A percentile compares a stretch with the other conserved stretches of the same genome.
Conservation (phyloP, 805 yeast species). For the Candida michaelii region DNA sequence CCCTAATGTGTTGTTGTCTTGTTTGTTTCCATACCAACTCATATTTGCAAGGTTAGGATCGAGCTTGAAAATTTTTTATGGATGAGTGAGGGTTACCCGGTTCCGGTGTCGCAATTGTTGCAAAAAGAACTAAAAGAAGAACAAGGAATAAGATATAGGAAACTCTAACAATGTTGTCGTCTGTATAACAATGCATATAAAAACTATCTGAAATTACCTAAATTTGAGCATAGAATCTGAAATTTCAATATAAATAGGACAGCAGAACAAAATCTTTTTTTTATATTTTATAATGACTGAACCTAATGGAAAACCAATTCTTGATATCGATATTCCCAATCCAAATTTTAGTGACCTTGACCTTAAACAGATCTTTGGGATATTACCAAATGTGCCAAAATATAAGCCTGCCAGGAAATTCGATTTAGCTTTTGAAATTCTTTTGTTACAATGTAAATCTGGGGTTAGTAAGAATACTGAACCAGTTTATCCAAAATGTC, state of each 20-base stretch:
- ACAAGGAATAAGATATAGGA: too few relatives aligned
- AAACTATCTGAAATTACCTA: too few relatives aligned
- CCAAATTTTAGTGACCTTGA: background rate
- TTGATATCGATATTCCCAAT: background rate
- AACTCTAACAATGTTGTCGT: too few relatives aligned
- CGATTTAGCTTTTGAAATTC: background rate
- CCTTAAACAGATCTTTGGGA: conserved; percentile 1
- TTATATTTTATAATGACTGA: too few relatives aligned
- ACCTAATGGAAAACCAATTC: background rate
- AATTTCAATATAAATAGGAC: too few relatives aligned
- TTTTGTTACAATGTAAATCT: conserved; percentile 2
- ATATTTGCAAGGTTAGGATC: conserved; percentile 2
- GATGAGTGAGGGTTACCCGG: conserved; percentile 4
- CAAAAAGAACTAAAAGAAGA: too few relatives aligned
- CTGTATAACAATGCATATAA: too few relatives aligned
- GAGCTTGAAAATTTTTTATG: conserved; percentile 3
- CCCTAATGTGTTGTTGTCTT: conserved; percentile 43
- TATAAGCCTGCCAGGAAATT: background rate
- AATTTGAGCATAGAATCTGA: too few relatives aligned
- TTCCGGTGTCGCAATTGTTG: too few relatives aligned
- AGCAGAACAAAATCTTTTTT: too few relatives aligned
- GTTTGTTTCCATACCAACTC: conserved; percentile 45
- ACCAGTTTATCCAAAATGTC: conserved; percentile 21
- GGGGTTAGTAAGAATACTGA: conserved; percentile 2
- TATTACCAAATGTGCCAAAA: background rate